Base-by-base conservation (phyloP, 352 stramenopile species). In the Phytophthora sojae region DNA sequence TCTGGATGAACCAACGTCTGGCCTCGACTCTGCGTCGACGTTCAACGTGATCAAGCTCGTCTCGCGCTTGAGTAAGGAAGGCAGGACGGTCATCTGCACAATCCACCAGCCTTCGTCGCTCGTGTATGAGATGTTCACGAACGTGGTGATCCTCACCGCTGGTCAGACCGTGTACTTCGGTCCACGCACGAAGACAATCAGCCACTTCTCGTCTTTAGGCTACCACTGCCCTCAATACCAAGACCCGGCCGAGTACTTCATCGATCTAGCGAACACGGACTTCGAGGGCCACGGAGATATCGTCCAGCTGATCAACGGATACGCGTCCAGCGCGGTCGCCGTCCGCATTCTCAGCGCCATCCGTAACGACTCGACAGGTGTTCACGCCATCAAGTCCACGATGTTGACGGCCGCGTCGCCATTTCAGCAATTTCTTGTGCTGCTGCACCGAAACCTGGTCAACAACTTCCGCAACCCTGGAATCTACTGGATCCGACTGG, bases 1-100 rank as follows among this genome's bases (percentile, higher is more conserved):
- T 30, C 76, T 99, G 23, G 96, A 99, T 64, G 97, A 98, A 67
- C 94, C 96, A 0, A 99, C 95, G 0, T 96, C 81, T 4, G 92
- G 93, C 0, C 76, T 99, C 12, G 96, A 99, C 76, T 87, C 88
- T 17, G 90, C 85, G 8, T 90, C 94, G 30, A 94, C 95, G 1
- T 82, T 91, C 54, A 86, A 88, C 32, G 90, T 99, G 9, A 93
- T 99, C 62, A 77, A 94, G 32, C 65, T 84, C 39, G 68, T 94
- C 15, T 66, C 86, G 6, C 66, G 75, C 17, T 62, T 85, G 9
- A 78, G 82, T 17, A 67, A 80, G 23, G 70, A 75, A 32, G 88
- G 90, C 0, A 85, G 90, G 54, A 97, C 92, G 6, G 72, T 97
- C 11, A 68, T 97, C 35, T 85, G 86, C 25, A 91, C 93, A 0